Conservation (phyloP, 495 filamentous ascomycete species). For the Xylaria acuta region DNA sequence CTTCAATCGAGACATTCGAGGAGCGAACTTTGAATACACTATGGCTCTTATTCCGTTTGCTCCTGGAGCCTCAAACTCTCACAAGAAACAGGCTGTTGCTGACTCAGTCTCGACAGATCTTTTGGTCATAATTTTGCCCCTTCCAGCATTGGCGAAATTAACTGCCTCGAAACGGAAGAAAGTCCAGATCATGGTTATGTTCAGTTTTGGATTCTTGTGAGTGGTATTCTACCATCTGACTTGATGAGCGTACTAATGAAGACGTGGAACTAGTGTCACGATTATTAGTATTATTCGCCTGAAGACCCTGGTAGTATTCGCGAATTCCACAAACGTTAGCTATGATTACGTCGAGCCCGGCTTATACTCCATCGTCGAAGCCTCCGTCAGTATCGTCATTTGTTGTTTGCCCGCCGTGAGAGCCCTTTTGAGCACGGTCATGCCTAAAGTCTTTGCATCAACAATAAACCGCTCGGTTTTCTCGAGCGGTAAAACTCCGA, state of each 20-base stretch:
- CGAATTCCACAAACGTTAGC: conserved; percentile 44
- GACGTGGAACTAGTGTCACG: conserved; percentile 36
- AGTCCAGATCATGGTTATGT: conserved; percentile 50
- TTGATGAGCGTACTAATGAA: not conserved
- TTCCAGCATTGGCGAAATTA: conserved; percentile 44
- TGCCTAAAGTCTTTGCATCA: conserved; percentile 36
- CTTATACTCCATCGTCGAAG: conserved; percentile 52
- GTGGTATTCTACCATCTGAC: not conserved
- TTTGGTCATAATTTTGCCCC: conserved; percentile 49
- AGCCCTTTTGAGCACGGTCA: conserved; percentile 38
- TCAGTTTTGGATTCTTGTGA: conserved; percentile 51
- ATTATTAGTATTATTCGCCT: conserved; percentile 47
- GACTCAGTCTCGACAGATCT: conserved; percentile 36
- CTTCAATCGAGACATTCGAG: not conserved
- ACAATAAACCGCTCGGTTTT: conserved; percentile 25
- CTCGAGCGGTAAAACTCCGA: conserved; percentile 27
- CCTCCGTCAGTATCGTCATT: conserved; percentile 48
- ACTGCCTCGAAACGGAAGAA: conserved; percentile 44
- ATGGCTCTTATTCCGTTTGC: not conserved
- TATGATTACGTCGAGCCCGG: conserved; percentile 50
- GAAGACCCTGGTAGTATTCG: conserved; percentile 43
- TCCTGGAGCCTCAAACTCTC: not conserved
- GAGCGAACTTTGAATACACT: not conserved
- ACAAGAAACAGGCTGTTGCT: not conserved
- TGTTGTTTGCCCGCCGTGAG: conserved; percentile 49